Evolutionary conservation across 352 stramenopile genomes (phyloP).

Genomic region (Phytopythium montanum): DNA sequence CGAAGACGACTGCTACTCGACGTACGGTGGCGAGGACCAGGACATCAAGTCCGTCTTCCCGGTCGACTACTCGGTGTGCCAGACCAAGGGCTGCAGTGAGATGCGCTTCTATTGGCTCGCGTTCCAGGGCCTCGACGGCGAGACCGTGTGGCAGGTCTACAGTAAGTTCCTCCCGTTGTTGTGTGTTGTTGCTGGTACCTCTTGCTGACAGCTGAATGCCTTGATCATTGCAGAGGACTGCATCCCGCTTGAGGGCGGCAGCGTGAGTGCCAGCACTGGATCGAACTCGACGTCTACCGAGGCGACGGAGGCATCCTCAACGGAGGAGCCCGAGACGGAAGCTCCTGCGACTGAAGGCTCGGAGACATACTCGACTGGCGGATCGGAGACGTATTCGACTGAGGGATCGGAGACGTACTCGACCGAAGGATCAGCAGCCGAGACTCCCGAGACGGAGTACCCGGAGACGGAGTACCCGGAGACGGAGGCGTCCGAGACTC

Average conservation of each 20-base stretch:
- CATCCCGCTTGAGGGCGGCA: conserved; percentile 21
- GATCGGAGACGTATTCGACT: background rate
- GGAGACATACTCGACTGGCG: background rate
- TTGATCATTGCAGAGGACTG: conserved; percentile 22
- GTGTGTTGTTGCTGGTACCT: background rate
- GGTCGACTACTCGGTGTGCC: conserved; percentile 34
- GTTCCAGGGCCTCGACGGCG: conserved; percentile 20
- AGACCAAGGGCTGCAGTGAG: conserved; percentile 28
- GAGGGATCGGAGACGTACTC: background rate
- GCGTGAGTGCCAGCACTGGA: conserved; percentile 2
- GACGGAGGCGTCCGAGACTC: no score
- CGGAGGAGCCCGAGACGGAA: no score
- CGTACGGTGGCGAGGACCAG: conserved; percentile 17
- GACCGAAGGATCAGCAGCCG: no score
- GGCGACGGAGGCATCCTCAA: no score
- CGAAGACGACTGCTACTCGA: conserved; percentile 18
- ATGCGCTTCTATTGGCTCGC: conserved; percentile 38
- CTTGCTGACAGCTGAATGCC: background rate
- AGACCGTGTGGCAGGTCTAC: conserved; percentile 35
- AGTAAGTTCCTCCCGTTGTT: conserved; percentile 18
- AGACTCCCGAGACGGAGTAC: no score
- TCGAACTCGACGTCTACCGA: no score
- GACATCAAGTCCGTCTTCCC: conserved; percentile 27
- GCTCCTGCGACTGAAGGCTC: no score
- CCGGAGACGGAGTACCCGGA: no score